Conservation (phyloP, 805 yeast genomes). For the Geotrichum ghanense region DNA sequence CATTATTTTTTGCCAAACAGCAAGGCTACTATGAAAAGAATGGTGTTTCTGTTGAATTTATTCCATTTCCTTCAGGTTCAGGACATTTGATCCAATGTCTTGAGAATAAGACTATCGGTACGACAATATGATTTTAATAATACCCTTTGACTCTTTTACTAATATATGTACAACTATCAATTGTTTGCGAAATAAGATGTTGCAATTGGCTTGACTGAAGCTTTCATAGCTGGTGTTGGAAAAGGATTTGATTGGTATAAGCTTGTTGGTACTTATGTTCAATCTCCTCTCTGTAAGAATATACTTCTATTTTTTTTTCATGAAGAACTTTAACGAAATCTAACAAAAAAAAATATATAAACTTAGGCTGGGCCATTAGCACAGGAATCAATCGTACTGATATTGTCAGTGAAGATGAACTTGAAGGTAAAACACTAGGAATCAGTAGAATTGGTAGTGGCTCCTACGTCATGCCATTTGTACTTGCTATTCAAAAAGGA, state of each 20-base stretch:
- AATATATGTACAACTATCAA: not conserved
- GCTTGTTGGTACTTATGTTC: slow-evolving; percentile 71
- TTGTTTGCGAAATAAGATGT: slow-evolving; percentile 28
- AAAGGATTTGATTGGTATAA: slow-evolving; percentile 56
- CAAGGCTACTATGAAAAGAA: slow-evolving; percentile 42
- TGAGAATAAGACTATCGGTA: slow-evolving; percentile 44
- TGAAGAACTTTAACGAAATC: too few relatives aligned
- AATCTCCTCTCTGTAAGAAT: slow-evolving; percentile 55
- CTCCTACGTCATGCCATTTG: slow-evolving; percentile 83
- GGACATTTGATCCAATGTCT: slow-evolving; percentile 76
- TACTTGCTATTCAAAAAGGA: slow-evolving; percentile 50
- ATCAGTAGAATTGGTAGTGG: slow-evolving; percentile 80
- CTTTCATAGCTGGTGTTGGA: slow-evolving; percentile 73
- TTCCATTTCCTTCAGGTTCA: slow-evolving; percentile 76
- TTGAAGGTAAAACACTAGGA: slow-evolving; percentile 57
- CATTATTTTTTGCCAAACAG: slow-evolving; percentile 57
- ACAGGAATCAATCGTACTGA: slow-evolving; percentile 58
- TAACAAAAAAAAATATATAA: not conserved
- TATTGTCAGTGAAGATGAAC: slow-evolving; percentile 37
- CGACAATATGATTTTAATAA: not conserved
- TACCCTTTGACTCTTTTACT: not conserved
- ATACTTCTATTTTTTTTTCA: not conserved
- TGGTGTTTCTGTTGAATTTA: slow-evolving; percentile 43
- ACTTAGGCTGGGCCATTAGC: slow-evolving; percentile 63
- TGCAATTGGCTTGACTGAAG: slow-evolving; percentile 87